Percentiles rank a stretch among this genome's conserved stretches.
These are phyloP conservation scores for Lachancea kluyveri DNA, from an alignment of 805 yeast genomes.

Conservation along the genomic window DNA sequence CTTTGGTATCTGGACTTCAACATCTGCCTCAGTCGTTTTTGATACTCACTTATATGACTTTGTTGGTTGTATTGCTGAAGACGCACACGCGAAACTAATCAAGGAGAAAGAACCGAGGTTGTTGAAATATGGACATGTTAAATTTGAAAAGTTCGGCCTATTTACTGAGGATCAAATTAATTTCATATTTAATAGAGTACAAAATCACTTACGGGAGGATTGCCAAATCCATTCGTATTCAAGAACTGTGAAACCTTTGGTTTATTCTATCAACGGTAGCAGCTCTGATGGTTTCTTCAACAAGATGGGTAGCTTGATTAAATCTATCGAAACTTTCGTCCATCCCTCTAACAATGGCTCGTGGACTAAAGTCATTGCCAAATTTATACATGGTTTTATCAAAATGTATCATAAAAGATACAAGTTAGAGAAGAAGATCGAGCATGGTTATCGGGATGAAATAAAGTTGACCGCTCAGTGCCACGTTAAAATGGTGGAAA, in stretches of 20 bases:
- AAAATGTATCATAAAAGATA: conserved; percentile 54
- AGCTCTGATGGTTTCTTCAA: conserved; percentile 41
- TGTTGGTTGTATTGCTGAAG: conserved; percentile 53
- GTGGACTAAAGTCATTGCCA: conserved; percentile 74
- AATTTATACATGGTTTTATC: conserved; percentile 54
- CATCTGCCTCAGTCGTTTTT: conserved; percentile 40
- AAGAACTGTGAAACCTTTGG: conserved; percentile 39
- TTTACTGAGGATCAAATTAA: conserved; percentile 57
- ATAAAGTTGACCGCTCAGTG: conserved; percentile 28
- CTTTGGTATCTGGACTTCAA: conserved; percentile 66
- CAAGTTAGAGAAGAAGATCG: conserved; percentile 39
- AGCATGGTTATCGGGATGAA: conserved; percentile 20
- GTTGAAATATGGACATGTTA: conserved; percentile 24
- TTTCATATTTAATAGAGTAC: conserved; percentile 50
- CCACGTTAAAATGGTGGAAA: conserved; percentile 31
- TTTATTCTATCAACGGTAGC: conserved; percentile 56
- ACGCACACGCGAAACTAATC: conserved; percentile 32
- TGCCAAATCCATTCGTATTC: conserved; percentile 38
- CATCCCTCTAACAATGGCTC: conserved; percentile 92
- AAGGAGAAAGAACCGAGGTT: conserved; percentile 24
- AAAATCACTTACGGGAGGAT: conserved; percentile 34
- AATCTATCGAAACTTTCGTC: conserved; percentile 69
- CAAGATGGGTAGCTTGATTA: conserved; percentile 48
- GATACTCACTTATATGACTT: conserved; percentile 64
- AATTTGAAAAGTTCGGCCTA: conserved; percentile 52